A percentile compares a stretch with the other conserved stretches of the same genome.
Evolutionary conservation across 805 yeast species (phyloP).

Genomic region (Pichia cephalocereana): DNA sequence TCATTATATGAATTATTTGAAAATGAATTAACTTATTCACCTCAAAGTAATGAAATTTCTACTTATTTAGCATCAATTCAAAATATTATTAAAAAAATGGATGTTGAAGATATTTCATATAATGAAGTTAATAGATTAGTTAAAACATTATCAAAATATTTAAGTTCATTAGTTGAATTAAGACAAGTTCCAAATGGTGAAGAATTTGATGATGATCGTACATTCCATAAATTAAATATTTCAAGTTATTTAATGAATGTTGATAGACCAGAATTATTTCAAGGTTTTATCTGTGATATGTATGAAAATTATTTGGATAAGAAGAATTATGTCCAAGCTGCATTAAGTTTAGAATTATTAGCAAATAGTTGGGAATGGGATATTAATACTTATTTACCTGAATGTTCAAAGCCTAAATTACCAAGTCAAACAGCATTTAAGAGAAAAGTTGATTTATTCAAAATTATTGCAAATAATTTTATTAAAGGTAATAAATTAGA

Average conservation of each 20-base stretch:
- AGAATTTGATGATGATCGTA: conserved; percentile 81
- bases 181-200: conserved; percentile 69
- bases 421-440: conserved; percentile 78
- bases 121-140: conserved; percentile 40
- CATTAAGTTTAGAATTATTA: conserved; percentile 65
- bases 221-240: conserved; percentile 68
- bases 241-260: conserved; percentile 70
- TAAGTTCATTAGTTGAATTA: conserved; percentile 56
- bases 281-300: conserved; percentile 69
- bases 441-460: conserved; percentile 65
- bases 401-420: conserved; percentile 55
- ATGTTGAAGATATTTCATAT: conserved; percentile 57
- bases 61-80: conserved; percentile 40
- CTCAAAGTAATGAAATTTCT: conserved; percentile 44
- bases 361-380: conserved; percentile 75
- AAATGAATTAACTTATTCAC: conserved; percentile 42
- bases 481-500: conserved; percentile 66
- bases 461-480: conserved; percentile 61
- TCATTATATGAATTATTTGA: conserved; percentile 60
- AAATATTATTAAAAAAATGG: conserved; percentile 41
- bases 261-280: conserved; percentile 69
- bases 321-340: conserved; percentile 71
- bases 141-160: conserved; percentile 48
- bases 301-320: conserved; percentile 53
- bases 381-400: conserved; percentile 44